Conservation (phyloP, 176 grass and related monocot genomes). For the Themeda triandra region DNA sequence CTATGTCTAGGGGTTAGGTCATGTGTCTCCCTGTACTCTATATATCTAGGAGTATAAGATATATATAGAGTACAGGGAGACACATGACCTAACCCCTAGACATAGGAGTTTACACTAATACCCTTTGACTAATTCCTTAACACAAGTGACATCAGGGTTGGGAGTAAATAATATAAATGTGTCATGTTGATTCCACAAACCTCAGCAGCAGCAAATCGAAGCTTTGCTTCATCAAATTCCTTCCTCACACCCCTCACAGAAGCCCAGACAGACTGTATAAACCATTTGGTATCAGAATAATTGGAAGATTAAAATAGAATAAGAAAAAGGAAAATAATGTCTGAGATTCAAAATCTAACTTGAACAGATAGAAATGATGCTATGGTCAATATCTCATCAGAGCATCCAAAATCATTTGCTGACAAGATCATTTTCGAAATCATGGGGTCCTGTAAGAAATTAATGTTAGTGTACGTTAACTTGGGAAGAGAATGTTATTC, state of each 20-base stretch:
- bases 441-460: slow-evolving; percentile 81
- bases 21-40: too few species aligned
- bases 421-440: slow-evolving; percentile 96
- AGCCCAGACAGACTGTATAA: slow-evolving; percentile 83
- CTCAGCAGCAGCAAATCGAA: slow-evolving; percentile 96
- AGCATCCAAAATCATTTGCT: slow-evolving; percentile 81
- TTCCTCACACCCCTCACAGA: slow-evolving; percentile 73
- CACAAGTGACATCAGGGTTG: neutral
- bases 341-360: slow-evolving; percentile 39
- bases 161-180: neutral
- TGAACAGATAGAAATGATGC: slow-evolving; percentile 92
- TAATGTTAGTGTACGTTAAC: neutral
- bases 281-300: slow-evolving; percentile 33
- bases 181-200: slow-evolving; percentile 37
- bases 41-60: too few species aligned
- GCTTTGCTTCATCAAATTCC: slow-evolving; percentile 95
- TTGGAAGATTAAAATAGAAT: neutral
- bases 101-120: too few species aligned
- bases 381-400: slow-evolving; percentile 94
- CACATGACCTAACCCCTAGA: too few species aligned
- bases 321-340: slow-evolving; percentile 8
- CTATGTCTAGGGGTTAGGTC: too few species aligned
- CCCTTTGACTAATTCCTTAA: too few species aligned
- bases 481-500: neutral
- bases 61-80: too few species aligned